Evolutionary conservation across 768 basidiomycete species (phyloP), one percentile per base, ranked within the genome.

Genomic region (Chlorophyllum brunneum): DNA sequence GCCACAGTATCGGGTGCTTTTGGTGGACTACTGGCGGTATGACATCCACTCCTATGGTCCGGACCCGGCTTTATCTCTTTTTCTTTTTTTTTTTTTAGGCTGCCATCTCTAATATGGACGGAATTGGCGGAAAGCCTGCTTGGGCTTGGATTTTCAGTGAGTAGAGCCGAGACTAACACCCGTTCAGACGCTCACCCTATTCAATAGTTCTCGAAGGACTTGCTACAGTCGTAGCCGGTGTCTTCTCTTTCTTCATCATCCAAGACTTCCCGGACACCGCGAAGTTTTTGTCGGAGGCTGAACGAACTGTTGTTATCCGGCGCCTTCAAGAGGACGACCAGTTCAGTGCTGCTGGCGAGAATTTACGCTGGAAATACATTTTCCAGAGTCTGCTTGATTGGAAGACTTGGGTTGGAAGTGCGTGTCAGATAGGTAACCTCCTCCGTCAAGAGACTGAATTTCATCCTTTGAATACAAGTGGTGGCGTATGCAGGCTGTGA

Each of bases 191-290:
- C 22, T 29, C 15, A 42, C 9, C 20, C 24, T 30, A 36, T 34
- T 24, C 13, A 34, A 51, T 55, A 70, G 74, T 88, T 50, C 55
- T 88, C 10, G 84, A 88, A 61, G 88, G 87, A 16, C 67, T 89
- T 30, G 70, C 69, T 11, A 89, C 88, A 1, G 73, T 89, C 22
- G 13, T 88, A n/a, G 85, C 83, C 4, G 86, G 84, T 7, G 63
- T 64, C 20, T 63, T 72, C 8, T 88, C 86, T 1, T 90, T 82
- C 70, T 91, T 79, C 76, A 80, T 91, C 61, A 80, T 91, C 54
- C 82, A 88, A 59, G 89, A 91, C 63, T 92, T 91, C 67, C 88
- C 89, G 2, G 86, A 91, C 59, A 86, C 81, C 1, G 88, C 88
- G 23, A 85, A 77, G 57, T 91, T 90, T 70, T 72, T 92, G 5